Evolutionary conservation across 345 rosid genomes (phyloP), one percentile per base, ranked within the genome.

Genomic region (Eucalyptus paniculata): DNA sequence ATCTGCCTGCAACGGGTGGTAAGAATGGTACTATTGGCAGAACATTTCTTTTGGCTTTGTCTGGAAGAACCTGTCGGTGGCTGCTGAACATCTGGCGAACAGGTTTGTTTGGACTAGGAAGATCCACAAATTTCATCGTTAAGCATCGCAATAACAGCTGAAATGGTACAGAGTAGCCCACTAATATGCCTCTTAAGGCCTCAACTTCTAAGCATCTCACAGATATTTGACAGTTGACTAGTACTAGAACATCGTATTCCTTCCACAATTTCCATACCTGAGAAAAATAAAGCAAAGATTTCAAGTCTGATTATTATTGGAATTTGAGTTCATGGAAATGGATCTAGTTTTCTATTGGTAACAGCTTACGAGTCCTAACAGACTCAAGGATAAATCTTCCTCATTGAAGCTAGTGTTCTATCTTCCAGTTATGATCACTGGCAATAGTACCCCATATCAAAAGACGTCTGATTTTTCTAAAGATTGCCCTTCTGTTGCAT

Each of bases 341-440:
- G 15, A 18, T 7, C 32, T 47, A 87, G 49, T 42, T 42, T 50
- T 37, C 23, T 58, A 30, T 32, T 4, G 23, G 28, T 30, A 4
- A 47, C 12, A 30, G 47, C 93, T 92, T 90, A 93, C 93, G 50
- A 89, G 88, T 89, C 89, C 92, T 17, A 91, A 87, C 32, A 94
- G 94, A 77, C 87, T 91, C 19, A 53, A 83, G 53, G 88, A 82
- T 3, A 30, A 87, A 28, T 91, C 93, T 7, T 92, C 89, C 42
- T 91, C 87, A 42, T 89, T 81, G 82, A 90, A 93, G 67, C 87
- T 51, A 3, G 93, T 88, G 93, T 92, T 94, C 90, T 88, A 88
- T 88, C 77, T 92, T 26, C 96, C 94, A 87, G 91, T 94, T 12
- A 92, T 85, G 60, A 94, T 92, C 92, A 93, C 94, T 10, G 93